A percentile compares a stretch with the other conserved stretches of the same genome.
These are phyloP conservation scores for Melampsora larici-populina DNA, from an alignment of 1,284 basidiomycete genomes.

Conservation along the genomic window DNA sequence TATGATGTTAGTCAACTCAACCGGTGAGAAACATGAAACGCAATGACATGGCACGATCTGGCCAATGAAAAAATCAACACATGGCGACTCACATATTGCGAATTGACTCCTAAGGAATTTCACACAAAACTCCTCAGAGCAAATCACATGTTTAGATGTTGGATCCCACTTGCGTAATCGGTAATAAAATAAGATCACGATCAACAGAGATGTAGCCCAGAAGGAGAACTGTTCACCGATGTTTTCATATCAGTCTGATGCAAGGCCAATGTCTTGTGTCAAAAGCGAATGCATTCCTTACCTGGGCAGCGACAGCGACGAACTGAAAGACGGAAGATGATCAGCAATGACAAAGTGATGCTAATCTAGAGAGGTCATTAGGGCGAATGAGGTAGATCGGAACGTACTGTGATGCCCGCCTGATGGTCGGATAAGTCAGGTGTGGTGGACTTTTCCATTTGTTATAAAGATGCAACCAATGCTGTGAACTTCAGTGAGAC, in stretches of 20 bases:
- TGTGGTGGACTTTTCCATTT: background rate
- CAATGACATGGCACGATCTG: background rate
- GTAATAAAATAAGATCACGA: constrained; percentile 22
- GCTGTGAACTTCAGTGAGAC: too few species aligned
- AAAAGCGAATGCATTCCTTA: constrained; percentile 2
- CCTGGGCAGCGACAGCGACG: constrained; percentile 38
- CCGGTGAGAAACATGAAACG: background rate
- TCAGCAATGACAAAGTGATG: background rate
- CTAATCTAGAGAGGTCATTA: background rate
- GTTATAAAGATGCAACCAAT: too few species aligned
- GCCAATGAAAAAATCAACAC: background rate
- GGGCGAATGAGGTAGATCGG: background rate
- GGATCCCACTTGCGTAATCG: constrained; percentile 23
- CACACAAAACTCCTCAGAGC: constrained; percentile 32
- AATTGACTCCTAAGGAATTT: constrained; percentile 43
- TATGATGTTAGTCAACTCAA: background rate
- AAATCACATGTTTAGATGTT: constrained; percentile 9
- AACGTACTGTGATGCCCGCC: constrained; percentile 30
- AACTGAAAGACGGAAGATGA: constrained; percentile 3
- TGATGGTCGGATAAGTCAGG: constrained; percentile 8
- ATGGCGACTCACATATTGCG: constrained; percentile 14
- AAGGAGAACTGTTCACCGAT: constrained; percentile 22
- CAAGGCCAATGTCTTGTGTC: background rate
- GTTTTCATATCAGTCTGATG: too few species aligned
- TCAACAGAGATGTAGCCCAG: constrained; percentile 24